These are phyloP conservation scores for Hortiboletus flavorubellus DNA, from an alignment of 768 basidiomycete species.

Conservation along the genomic window DNA sequence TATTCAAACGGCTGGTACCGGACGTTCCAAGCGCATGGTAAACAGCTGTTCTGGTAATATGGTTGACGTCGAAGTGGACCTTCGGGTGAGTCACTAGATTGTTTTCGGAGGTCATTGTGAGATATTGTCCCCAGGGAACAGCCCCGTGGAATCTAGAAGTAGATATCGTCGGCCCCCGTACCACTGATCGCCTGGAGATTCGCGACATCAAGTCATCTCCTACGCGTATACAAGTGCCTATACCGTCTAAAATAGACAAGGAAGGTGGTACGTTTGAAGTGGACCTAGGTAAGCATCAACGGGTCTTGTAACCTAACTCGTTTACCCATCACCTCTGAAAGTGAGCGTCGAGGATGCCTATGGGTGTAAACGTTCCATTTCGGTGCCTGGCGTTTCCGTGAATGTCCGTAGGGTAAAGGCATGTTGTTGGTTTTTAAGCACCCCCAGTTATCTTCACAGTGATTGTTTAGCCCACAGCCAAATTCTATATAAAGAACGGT, in stretches of 20 bases:
- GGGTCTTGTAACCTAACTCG: neutral
- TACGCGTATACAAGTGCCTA: constrained; percentile 59
- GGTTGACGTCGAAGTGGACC: constrained; percentile 76
- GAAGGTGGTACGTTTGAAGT: constrained; percentile 79
- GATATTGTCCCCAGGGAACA: constrained; percentile 55
- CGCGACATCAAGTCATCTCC: constrained; percentile 51
- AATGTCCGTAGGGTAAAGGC: constrained; percentile 83
- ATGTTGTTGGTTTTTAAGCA: constrained; percentile 15
- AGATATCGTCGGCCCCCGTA: constrained; percentile 72
- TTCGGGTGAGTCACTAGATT: constrained; percentile 51
- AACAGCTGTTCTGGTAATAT: constrained; percentile 77
- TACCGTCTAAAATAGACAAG: constrained; percentile 61
- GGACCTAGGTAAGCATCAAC: constrained; percentile 54
- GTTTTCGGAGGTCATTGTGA: neutral
- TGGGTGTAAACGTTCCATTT: constrained; percentile 75
- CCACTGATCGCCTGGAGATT: constrained; percentile 56
- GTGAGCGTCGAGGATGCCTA: constrained; percentile 86
- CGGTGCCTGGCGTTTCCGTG: constrained; percentile 75
- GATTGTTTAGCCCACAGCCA: constrained; percentile 67
- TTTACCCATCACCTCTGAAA: constrained; percentile 26
- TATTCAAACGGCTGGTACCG: constrained; percentile 36
- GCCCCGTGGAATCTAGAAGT: constrained; percentile 88
- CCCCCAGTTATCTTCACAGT: neutral
- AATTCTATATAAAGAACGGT: constrained; percentile 71
- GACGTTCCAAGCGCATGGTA: constrained; percentile 51